Evolutionary conservation across 306 rosid genomes (phyloP), one percentile per base, ranked within the genome.

Genomic region (Pyrus pyrifolia): DNA sequence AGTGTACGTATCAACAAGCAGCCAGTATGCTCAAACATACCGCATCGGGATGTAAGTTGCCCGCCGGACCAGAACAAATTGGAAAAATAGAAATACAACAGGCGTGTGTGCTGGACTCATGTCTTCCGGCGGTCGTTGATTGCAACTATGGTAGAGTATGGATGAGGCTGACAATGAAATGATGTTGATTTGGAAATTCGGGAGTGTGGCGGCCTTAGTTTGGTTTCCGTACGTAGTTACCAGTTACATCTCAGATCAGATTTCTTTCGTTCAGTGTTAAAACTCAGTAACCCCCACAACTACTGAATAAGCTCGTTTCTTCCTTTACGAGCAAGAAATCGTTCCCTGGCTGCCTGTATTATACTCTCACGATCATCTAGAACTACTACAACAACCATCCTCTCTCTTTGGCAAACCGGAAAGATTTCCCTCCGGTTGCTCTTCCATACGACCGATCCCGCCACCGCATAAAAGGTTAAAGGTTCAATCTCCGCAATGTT

Each of bases 271-370:
- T 60, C 29, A 14, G n/a, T 18, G 11, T 4, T 25, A 76, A n/a
- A 13, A 29, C n/a, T 13, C n/a, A 15, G 14, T 62, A 44, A 4
- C 19, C 62, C 14, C 61, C 40, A 62, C 73, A 75, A 30, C 70
- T 80, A 31, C 75, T 13, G 52, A 72, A 29, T 63, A 51, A 5
- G 65, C 79, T 91, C 83, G 86, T 80, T 95, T 90, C 59, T 85
- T 79, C 61, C 92, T 89, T 87, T 90, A 15, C 95, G 91, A 78
- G 95, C 96, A 81, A 89, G 91, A 82, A 89, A 92, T 72, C 97
- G 88, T 87, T 92, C 98, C 82, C 97, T 76, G 71, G 95, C 97
- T 42, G 96, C 97, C 82, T 81, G 89, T 83, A 95, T 85, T 83
- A 85, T 92, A 73, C 84, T 86, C 67, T 89, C 89, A 15, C 40